These are phyloP conservation scores for Hippophae rhamnoides DNA, from an alignment of 306 rosid genomes.

Conservation along the genomic window DNA sequence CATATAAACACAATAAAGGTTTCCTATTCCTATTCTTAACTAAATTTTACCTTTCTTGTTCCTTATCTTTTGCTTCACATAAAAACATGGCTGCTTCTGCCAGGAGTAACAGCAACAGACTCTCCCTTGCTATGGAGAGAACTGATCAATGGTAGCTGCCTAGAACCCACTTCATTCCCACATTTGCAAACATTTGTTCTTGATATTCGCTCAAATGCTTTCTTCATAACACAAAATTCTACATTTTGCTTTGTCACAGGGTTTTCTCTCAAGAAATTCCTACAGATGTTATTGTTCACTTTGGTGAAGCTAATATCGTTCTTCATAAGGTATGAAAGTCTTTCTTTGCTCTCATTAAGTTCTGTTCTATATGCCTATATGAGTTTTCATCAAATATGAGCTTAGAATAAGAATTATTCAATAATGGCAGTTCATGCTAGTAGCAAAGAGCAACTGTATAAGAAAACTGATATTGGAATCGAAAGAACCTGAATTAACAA, in stretches of 20 bases:
- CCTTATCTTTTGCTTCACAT: background rate
- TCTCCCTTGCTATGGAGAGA: slow-evolving; percentile 81
- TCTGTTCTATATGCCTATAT: background rate
- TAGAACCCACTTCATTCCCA: background rate
- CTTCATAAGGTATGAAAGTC: slow-evolving; percentile 60
- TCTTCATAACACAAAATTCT: too few species aligned
- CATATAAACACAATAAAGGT: background rate
- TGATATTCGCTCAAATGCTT: background rate
- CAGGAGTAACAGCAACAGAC: slow-evolving; percentile 27
- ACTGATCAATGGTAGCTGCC: slow-evolving; percentile 66
- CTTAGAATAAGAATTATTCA: background rate
- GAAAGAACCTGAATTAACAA: slow-evolving; percentile 46
- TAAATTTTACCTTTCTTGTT: background rate
- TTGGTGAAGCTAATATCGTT: slow-evolving; percentile 66
- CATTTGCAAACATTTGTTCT: background rate
- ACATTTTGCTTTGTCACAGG: slow-evolving; percentile 28
- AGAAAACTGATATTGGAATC: slow-evolving; percentile 63
- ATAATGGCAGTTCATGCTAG: slow-evolving; percentile 63
- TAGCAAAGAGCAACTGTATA: slow-evolving; percentile 77
- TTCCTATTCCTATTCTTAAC: background rate
- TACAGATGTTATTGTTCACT: slow-evolving; percentile 50
- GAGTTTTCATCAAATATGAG: background rate
- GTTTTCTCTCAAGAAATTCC: slow-evolving; percentile 74
- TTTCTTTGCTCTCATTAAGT: background rate
- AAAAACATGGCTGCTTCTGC: slow-evolving; percentile 31